These are phyloP conservation scores for Verbena officinalis DNA, from an alignment of 257 asterid genomes.

Conservation along the genomic window DNA sequence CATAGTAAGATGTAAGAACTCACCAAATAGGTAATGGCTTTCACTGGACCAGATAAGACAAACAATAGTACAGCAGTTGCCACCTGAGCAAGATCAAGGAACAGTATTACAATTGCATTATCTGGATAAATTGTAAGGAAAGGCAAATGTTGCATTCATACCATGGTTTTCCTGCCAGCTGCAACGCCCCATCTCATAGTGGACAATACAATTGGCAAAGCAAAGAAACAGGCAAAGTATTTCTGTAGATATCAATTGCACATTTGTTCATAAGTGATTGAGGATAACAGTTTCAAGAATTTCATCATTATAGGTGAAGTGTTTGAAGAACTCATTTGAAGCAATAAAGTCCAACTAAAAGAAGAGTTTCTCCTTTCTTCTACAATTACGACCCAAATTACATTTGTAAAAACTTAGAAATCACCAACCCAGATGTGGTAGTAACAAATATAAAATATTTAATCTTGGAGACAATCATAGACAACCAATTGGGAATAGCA, in stretches of 20 bases:
- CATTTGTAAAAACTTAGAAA: neutral
- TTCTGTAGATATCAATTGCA: constrained; percentile 50
- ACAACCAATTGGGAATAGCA: neutral
- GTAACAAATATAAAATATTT: constrained; percentile 2
- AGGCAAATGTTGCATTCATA: constrained; percentile 25
- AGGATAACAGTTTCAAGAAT: neutral
- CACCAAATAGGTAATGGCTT: constrained; percentile 89
- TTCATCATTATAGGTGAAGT: too few species aligned
- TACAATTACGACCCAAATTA: constrained; percentile 7
- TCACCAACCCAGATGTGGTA: neutral
- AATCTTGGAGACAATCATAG: neutral
- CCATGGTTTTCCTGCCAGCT: constrained; percentile 98
- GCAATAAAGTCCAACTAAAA: neutral
- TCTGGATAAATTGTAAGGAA: constrained; percentile 5
- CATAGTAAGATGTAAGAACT: constrained; percentile 34
- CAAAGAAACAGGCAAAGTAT: constrained; percentile 88
- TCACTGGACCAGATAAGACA: constrained; percentile 93
- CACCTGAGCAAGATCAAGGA: constrained; percentile 53
- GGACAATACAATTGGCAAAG: constrained; percentile 89
- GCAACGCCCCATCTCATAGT: constrained; percentile 93
- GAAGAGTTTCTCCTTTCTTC: neutral
- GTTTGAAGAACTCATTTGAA: neutral
- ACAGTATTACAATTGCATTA: constrained; percentile 10
- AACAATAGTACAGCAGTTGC: constrained; percentile 81
- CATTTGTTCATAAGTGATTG: constrained; percentile 1